Evolutionary conservation across 2,329 filamentous ascomycete species (phyloP).

Genomic region (Chaetomium globosum): DNA sequence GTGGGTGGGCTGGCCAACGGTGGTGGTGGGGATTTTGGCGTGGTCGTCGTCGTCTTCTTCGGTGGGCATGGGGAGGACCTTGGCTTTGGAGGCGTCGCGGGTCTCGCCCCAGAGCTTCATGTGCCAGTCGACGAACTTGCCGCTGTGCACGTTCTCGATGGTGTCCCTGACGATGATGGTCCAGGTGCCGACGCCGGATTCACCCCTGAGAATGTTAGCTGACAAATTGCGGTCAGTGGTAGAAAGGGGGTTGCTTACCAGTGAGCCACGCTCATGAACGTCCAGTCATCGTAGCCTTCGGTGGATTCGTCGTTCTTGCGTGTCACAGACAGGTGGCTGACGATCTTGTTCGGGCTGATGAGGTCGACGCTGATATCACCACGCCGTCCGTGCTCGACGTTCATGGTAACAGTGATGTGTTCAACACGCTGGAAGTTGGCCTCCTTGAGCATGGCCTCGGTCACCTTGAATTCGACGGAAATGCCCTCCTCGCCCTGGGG

Average conservation of each 20-base stretch:
- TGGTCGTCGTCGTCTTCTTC: constrained; percentile 84
- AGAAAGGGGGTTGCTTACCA: constrained; percentile 62
- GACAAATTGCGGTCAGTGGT: background rate
- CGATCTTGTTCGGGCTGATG: constrained; percentile 76
- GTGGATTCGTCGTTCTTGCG: constrained; percentile 68
- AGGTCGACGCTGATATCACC: constrained; percentile 93
- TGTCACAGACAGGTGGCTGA: constrained; percentile 79
- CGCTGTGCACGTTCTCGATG: constrained; percentile 72
- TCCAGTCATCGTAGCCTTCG: constrained; percentile 88
- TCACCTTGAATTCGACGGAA: constrained; percentile 79
- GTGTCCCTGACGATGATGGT: constrained; percentile 88
- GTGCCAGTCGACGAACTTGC: constrained; percentile 87
- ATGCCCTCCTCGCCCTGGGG: constrained; percentile 83
- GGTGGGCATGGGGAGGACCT: constrained; percentile 76
- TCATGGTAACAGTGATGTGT: constrained; percentile 98
- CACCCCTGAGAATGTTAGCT: constrained; percentile 66
- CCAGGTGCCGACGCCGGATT: constrained; percentile 85
- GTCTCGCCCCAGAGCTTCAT: constrained; percentile 92
- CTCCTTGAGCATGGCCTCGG: constrained; percentile 72
- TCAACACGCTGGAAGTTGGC: constrained; percentile 87
- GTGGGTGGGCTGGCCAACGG: constrained; percentile 61
- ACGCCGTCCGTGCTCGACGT: constrained; percentile 80
- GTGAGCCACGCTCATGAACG: constrained; percentile 97
- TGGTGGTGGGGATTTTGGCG: constrained; percentile 66
- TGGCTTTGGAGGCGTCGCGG: constrained; percentile 73